phyloP scores from a whole-genome alignment of 78 protist genomes.

The Dictyostelium firmibasis region DNA sequence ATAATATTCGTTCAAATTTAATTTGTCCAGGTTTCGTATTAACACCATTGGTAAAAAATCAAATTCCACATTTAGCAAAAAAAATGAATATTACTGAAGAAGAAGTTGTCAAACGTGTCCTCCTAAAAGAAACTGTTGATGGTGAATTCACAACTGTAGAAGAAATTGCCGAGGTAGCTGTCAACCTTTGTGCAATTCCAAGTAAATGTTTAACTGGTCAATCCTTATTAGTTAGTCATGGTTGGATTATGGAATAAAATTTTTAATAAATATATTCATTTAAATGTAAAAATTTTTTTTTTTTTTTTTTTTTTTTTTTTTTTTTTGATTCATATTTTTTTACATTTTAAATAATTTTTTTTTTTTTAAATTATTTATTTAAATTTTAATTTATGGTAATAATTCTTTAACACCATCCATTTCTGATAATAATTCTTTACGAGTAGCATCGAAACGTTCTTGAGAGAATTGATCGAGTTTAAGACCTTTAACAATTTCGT shows the following conservation, averaged over 20 bases:
- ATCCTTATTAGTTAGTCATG: constrained; percentile 82
- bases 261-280: not conserved
- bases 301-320: not conserved
- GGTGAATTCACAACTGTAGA: constrained; percentile 83
- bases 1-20: constrained; percentile 78
- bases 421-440: constrained; percentile 41
- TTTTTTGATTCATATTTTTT: too few species aligned
- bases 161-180: constrained; percentile 86
- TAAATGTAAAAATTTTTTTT: not conserved
- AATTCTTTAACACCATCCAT: constrained; percentile 41
- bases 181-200: constrained; percentile 69
- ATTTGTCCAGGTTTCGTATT: constrained; percentile 87
- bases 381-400: constrained; percentile 60
- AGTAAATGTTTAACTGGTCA: constrained; percentile 86
- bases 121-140: constrained; percentile 85
- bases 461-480: constrained; percentile 60
- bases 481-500: constrained; percentile 63
- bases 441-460: constrained; percentile 71
- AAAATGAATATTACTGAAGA: constrained; percentile 80
- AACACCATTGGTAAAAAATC: constrained; percentile 78
- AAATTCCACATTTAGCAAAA: constrained; percentile 85
- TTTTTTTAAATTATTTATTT: not conserved
- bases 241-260: constrained; percentile 86
- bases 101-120: constrained; percentile 56
- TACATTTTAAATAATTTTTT: not conserved